Percentiles rank a stretch among this genome's conserved stretches.
Conservation (phyloP, 163 green algal species). For the Scenedesmus sp. region DNA sequence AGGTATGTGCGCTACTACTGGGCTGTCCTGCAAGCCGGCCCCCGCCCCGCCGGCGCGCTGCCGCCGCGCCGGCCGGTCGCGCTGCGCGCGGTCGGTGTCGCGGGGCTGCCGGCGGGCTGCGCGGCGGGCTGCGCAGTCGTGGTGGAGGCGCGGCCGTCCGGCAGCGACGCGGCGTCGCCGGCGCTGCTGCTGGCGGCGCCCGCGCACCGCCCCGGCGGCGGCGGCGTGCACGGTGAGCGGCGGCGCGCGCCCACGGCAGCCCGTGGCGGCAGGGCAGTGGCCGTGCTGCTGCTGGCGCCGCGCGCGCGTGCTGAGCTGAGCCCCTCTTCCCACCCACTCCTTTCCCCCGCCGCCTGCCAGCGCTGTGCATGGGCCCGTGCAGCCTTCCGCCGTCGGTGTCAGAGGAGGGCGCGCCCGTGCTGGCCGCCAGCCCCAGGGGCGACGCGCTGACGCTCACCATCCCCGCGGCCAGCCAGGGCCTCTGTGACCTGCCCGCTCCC, state of each 20-base stretch:
- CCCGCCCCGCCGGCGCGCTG: not conserved
- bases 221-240: not conserved
- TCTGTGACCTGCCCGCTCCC: not conserved
- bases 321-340: not conserved
- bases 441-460: slow-evolving; percentile 9
- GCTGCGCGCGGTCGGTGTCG: slow-evolving; percentile 27
- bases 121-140: slow-evolving; percentile 21
- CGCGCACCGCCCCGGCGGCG: not conserved
- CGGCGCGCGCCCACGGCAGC: not conserved
- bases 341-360: not conserved
- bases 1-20: slow-evolving; percentile 45
- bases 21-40: slow-evolving; percentile 6
- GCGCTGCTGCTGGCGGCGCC: not conserved
- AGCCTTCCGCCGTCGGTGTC: not conserved
- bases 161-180: not conserved
- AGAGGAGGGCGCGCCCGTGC: not conserved
- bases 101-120: slow-evolving; percentile 16
- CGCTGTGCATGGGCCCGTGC: slow-evolving; percentile 23
- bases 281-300: not conserved
- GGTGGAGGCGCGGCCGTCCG: slow-evolving; percentile 22
- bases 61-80: slow-evolving; percentile 4
- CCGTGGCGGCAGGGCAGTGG: no score
- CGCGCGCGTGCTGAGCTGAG: not conserved
- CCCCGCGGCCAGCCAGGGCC: slow-evolving; percentile 30
- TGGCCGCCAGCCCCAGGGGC: not conserved